A percentile compares a stretch with the other conserved stretches of the same genome.
Conservation (phyloP, 257 asterid species). For the Oldenlandia corymbosa region DNA sequence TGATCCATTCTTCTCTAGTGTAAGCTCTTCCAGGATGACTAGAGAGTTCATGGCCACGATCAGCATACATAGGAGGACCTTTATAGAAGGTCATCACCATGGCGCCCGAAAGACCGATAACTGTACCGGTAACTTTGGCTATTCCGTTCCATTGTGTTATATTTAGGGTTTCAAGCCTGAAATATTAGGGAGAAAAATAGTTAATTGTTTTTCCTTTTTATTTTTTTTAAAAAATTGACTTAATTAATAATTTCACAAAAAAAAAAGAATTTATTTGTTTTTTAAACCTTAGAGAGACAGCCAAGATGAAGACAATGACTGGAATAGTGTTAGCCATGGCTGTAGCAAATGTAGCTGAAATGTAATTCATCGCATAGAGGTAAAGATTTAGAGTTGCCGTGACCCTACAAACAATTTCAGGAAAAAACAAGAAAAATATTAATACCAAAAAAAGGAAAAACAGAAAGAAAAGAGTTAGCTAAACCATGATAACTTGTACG, state of each 20-base stretch:
- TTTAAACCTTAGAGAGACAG: slow-evolving; percentile 46
- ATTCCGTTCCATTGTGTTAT: slow-evolving; percentile 41
- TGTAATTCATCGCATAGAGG: slow-evolving; percentile 27
- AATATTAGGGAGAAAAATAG: too few relatives aligned
- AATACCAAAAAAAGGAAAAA: neutral
- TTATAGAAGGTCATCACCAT: slow-evolving; percentile 50
- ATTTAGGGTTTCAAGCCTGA: slow-evolving; percentile 45
- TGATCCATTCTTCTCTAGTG: slow-evolving; percentile 47
- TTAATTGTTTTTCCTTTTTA: too few relatives aligned
- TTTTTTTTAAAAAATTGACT: too few relatives aligned
- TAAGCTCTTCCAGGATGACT: slow-evolving; percentile 7
- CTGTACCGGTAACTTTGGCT: slow-evolving; percentile 49
- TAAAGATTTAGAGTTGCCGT: slow-evolving; percentile 41
- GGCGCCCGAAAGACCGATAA: slow-evolving; percentile 40
- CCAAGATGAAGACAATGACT: slow-evolving; percentile 45
- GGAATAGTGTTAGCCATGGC: slow-evolving; percentile 52
- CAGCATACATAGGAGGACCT: slow-evolving; percentile 43
- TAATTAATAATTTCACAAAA: too few relatives aligned
- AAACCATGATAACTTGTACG: neutral
- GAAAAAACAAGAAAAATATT: neutral
- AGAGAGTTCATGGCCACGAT: slow-evolving; percentile 12
- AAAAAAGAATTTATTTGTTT: too few relatives aligned
- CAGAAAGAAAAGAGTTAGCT: neutral
- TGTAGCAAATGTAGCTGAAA: slow-evolving; percentile 56
- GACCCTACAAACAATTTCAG: slow-evolving; percentile 31